A percentile compares a stretch with the other conserved stretches of the same genome.
phyloP scores from a whole-genome alignment of 257 asterid species.

The Agastache rugosa region DNA sequence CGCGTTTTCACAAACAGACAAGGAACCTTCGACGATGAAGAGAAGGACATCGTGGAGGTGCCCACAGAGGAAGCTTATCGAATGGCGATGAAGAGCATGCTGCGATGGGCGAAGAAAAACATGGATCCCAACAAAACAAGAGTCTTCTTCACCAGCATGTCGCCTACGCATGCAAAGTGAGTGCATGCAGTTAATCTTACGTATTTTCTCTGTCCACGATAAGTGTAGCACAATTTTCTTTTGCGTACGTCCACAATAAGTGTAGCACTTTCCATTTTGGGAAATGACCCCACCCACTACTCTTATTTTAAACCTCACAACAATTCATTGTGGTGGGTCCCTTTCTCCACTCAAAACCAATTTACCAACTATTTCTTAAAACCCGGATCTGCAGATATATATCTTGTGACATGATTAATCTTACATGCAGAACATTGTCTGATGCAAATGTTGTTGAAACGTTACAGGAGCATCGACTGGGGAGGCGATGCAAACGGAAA shows the following conservation, averaged over 20 bases:
- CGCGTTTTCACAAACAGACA: slow-evolving; percentile 35
- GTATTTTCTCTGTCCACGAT: too few relatives aligned
- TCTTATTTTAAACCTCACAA: too few relatives aligned
- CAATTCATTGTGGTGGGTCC: too few relatives aligned
- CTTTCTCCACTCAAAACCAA: too few relatives aligned
- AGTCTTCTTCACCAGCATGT: slow-evolving; percentile 76
- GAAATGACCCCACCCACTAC: too few relatives aligned
- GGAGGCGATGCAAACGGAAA: slow-evolving; percentile 57
- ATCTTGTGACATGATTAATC: not conserved
- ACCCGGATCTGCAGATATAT: too few relatives aligned
- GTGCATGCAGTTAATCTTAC: too few relatives aligned
- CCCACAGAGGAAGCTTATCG: slow-evolving; percentile 68
- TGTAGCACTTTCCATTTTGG: too few relatives aligned
- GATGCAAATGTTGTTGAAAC: not conserved
- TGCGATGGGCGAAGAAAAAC: slow-evolving; percentile 62
- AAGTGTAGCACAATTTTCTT: too few relatives aligned
- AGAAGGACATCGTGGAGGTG: slow-evolving; percentile 49
- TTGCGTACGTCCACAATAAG: too few relatives aligned
- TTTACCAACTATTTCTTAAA: too few relatives aligned
- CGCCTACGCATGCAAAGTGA: slow-evolving; percentile 71
- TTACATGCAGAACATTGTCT: too few relatives aligned
- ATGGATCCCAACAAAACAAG: slow-evolving; percentile 57
- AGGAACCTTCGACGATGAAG: slow-evolving; percentile 55
- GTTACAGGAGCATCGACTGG: slow-evolving; percentile 63
- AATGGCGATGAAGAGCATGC: slow-evolving; percentile 71